Conservation (phyloP, 1,139 yeast species). For the Pneumocystis jirovecii region DNA sequence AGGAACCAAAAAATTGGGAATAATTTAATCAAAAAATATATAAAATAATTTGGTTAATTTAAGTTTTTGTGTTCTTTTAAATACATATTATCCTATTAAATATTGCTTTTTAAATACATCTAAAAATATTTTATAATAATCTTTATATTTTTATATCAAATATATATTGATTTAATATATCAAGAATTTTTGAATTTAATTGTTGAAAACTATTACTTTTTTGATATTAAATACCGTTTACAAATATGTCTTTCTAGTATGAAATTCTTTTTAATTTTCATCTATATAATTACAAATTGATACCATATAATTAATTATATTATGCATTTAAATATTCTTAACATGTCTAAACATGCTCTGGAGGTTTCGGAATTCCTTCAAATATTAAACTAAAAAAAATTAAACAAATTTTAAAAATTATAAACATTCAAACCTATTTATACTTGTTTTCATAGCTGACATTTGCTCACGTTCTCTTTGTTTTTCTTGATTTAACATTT, state of each 20-base stretch:
- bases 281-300: not conserved
- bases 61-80: too few species aligned
- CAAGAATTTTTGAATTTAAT: not conserved
- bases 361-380: not conserved
- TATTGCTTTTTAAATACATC: not conserved
- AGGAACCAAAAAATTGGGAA: too few species aligned
- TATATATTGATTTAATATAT: not conserved
- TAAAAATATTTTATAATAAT: too few species aligned
- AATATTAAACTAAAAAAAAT: not conserved
- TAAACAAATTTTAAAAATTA: not conserved
- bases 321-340: not conserved
- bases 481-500: conserved; percentile 68
- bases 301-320: not conserved
- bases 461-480: conserved; percentile 50
- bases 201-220: not conserved
- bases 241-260: not conserved
- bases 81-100: not conserved
- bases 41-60: too few species aligned
- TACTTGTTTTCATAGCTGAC: conserved; percentile 1
- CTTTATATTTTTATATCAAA: not conserved
- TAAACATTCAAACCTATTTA: not conserved
- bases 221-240: not conserved
- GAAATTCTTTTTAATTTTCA: not conserved
- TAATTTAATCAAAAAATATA: too few species aligned
- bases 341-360: not conserved